Percentiles rank a stretch among this genome's conserved stretches.
Conservation (phyloP, 768 basidiomycete genomes). For the Panus rudis region DNA sequence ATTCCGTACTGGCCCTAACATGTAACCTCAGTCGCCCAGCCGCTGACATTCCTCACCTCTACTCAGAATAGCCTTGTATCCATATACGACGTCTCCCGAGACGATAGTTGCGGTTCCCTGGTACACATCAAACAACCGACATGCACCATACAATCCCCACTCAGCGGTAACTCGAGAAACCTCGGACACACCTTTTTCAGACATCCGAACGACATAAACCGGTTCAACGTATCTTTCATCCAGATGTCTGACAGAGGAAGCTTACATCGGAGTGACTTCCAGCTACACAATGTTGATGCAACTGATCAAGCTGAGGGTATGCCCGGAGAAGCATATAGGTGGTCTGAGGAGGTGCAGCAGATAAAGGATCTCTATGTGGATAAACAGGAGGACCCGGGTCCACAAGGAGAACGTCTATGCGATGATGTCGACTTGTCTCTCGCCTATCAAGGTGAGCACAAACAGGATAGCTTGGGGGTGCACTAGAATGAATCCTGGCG, state of each 20-base stretch:
- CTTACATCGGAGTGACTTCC: slow-evolving; percentile 37
- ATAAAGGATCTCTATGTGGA: slow-evolving; percentile 25
- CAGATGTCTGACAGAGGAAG: slow-evolving; percentile 42
- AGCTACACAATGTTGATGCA: slow-evolving; percentile 10
- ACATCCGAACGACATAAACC: slow-evolving; percentile 19
- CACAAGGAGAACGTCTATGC: slow-evolving; percentile 37
- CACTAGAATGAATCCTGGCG: too few species aligned
- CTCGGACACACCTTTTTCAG: slow-evolving; percentile 27
- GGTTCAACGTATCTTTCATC: slow-evolving; percentile 31
- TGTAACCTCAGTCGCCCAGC: slow-evolving; percentile 29
- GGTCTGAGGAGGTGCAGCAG: slow-evolving; percentile 34
- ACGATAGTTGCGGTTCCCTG: slow-evolving; percentile 25
- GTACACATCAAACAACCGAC: slow-evolving; percentile 41
- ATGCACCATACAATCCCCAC: slow-evolving; percentile 32
- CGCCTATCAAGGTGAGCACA: slow-evolving; percentile 53
- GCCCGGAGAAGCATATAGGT: slow-evolving; percentile 21
- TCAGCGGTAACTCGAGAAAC: slow-evolving; percentile 20
- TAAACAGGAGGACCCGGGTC: slow-evolving; percentile 32
- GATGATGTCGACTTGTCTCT: slow-evolving; percentile 41
- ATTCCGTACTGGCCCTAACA: neutral
- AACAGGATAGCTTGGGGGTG: too few species aligned
- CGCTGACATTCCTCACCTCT: slow-evolving; percentile 53
- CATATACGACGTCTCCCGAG: slow-evolving; percentile 53
- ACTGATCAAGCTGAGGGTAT: slow-evolving; percentile 5
- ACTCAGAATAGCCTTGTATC: slow-evolving; percentile 51